phyloP scores from a whole-genome alignment of 306 rosid genomes.

The Quillaja saponaria region DNA sequence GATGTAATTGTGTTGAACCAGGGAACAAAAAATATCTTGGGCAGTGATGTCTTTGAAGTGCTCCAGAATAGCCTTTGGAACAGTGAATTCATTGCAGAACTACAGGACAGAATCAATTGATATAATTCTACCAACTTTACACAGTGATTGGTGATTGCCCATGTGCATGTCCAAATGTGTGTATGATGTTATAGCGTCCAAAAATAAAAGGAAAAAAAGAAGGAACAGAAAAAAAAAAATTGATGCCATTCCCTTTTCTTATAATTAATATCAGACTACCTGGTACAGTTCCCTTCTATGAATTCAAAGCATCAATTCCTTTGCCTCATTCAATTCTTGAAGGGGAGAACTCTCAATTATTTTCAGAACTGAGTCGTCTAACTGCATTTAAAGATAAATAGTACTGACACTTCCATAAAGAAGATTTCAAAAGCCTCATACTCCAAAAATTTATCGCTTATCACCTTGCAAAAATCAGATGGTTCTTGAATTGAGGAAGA shows the following conservation, averaged over 20 bases:
- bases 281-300: conserved; percentile 82
- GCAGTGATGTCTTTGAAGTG: conserved; percentile 66
- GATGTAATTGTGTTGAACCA: conserved; percentile 44
- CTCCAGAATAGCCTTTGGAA: conserved; percentile 73
- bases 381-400: conserved; percentile 46
- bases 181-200: conserved; percentile 4
- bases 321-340: conserved; percentile 67
- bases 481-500: conserved; percentile 64
- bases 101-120: conserved; percentile 35
- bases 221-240: not conserved
- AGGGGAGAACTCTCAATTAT: conserved; percentile 54
- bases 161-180: not conserved
- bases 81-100: conserved; percentile 88
- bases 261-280: conserved; percentile 40
- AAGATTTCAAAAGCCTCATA: conserved; percentile 22
- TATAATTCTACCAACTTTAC: not conserved
- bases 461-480: conserved; percentile 86
- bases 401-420: conserved; percentile 12
- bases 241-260: not conserved
- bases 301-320: conserved; percentile 68
- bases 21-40: conserved; percentile 84
- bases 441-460: conserved; percentile 1
- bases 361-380: conserved; percentile 73
- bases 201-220: not conserved
- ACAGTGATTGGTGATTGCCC: not conserved